Conservation (phyloP, 371 early-diverging fungal genomes). For the Nosema granulosis region DNA sequence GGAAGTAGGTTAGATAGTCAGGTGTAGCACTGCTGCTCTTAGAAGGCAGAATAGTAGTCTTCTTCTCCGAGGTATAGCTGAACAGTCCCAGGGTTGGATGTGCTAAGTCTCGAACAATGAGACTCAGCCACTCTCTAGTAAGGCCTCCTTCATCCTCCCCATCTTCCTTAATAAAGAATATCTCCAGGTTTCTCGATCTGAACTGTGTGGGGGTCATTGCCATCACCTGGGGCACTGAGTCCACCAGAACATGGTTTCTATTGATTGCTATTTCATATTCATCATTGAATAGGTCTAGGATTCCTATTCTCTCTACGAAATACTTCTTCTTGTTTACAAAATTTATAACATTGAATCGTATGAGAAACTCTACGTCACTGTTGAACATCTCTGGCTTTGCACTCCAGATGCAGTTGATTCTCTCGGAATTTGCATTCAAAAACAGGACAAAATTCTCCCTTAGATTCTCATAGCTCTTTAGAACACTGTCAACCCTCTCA, state of each 20-base stretch:
- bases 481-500: too few relatives aligned
- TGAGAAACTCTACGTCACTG: neutral
- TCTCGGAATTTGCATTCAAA: too few relatives aligned
- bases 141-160: slow-evolving; percentile 96
- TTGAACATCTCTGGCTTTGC: too few relatives aligned
- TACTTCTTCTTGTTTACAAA: slow-evolving; percentile 4
- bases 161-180: slow-evolving; percentile 88
- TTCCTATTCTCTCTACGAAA: neutral
- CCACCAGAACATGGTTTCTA: slow-evolving; percentile 45
- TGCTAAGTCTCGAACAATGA: slow-evolving; percentile 88
- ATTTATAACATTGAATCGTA: slow-evolving; percentile 1
- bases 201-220: slow-evolving; percentile 36
- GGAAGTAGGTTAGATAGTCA: slow-evolving; percentile 87
- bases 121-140: slow-evolving; percentile 95
- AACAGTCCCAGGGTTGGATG: slow-evolving; percentile 94
- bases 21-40: slow-evolving; percentile 83
- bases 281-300: neutral
- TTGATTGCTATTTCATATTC: slow-evolving; percentile 24
- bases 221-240: slow-evolving; percentile 58
- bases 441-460: too few relatives aligned
- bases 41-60: slow-evolving; percentile 89
- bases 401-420: too few relatives aligned
- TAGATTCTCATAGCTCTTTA: too few relatives aligned
- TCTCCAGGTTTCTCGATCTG: slow-evolving; percentile 72
- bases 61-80: slow-evolving; percentile 80